Conservation (phyloP, 2,329 filamentous ascomycete species). For the Trichophyton simii region DNA sequence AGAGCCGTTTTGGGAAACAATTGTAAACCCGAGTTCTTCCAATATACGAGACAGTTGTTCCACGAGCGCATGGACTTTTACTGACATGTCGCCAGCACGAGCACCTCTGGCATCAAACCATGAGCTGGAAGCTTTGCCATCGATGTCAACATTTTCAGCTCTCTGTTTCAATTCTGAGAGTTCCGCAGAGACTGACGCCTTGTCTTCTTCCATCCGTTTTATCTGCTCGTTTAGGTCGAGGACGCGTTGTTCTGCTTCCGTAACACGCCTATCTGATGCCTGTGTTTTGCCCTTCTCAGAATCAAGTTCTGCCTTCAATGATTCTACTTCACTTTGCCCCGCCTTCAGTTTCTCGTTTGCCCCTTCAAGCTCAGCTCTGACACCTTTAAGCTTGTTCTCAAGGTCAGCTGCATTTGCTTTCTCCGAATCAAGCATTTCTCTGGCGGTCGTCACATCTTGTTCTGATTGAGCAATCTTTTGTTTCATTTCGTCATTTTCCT, state of each 20-base stretch:
- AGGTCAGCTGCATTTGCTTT: conserved; percentile 43
- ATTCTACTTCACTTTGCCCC: conserved; percentile 55
- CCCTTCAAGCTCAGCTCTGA: conserved; percentile 35
- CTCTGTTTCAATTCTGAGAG: conserved; percentile 56
- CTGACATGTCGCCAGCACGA: conserved; percentile 70
- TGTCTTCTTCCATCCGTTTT: conserved; percentile 60
- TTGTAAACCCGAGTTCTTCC: conserved; percentile 72
- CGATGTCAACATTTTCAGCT: conserved; percentile 21
- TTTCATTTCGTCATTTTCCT: conserved; percentile 51
- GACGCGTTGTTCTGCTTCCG: conserved; percentile 62
- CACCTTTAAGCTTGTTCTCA: conserved; percentile 41
- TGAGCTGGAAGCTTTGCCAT: conserved; percentile 28
- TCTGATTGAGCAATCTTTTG: conserved; percentile 45
- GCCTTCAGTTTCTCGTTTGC: conserved; percentile 46
- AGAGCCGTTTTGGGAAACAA: conserved; percentile 58
- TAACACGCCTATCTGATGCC: conserved; percentile 58
- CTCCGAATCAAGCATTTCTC: conserved; percentile 41
- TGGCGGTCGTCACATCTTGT: conserved; percentile 43
- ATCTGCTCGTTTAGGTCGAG: conserved; percentile 56
- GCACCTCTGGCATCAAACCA: conserved; percentile 58
- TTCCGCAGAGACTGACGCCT: conserved; percentile 64
- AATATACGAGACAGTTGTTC: conserved; percentile 72
- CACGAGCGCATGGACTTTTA: conserved; percentile 69
- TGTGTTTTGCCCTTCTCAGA: conserved; percentile 78
- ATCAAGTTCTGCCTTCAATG: conserved; percentile 58